Evolutionary conservation across 257 asterid genomes (phyloP).

Genomic region (Capsicum pubescens): DNA sequence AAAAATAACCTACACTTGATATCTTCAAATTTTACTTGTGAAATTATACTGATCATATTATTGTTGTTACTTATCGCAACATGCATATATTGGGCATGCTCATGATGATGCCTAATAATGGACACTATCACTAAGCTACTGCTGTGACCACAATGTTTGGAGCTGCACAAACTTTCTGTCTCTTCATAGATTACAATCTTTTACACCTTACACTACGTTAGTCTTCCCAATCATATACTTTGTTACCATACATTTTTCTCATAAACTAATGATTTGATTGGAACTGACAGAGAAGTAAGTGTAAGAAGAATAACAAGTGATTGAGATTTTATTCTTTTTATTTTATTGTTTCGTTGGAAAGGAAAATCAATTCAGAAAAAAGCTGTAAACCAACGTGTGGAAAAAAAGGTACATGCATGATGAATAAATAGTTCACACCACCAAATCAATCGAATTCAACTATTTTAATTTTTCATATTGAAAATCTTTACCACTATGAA

Average conservation of each 20-base stretch:
- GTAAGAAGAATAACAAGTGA: too few relatives aligned
- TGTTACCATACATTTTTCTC: not conserved
- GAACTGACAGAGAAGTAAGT: not conserved
- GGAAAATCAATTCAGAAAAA: not conserved
- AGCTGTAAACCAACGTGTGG: not conserved
- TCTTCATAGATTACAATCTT: not conserved
- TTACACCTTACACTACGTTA: not conserved
- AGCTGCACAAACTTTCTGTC: constrained; percentile 7
- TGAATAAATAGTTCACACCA: constrained; percentile 19
- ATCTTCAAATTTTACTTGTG: accelerated
- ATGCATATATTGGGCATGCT: not conserved
- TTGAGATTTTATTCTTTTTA: not conserved
- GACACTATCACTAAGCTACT: not conserved
- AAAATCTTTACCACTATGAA: not conserved
- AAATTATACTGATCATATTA: not conserved
- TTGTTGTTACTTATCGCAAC: not conserved
- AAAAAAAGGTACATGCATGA: not conserved
- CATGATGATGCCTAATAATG: not conserved
- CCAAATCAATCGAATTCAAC: not conserved
- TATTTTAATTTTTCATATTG: not conserved
- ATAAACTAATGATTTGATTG: not conserved
- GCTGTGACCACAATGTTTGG: not conserved
- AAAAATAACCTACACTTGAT: not conserved
- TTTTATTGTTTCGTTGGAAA: constrained; percentile 12
- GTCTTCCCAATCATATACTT: not conserved